Base-by-base conservation (phyloP, 1,284 basidiomycete genomes). In the Trametes versicolor region DNA sequence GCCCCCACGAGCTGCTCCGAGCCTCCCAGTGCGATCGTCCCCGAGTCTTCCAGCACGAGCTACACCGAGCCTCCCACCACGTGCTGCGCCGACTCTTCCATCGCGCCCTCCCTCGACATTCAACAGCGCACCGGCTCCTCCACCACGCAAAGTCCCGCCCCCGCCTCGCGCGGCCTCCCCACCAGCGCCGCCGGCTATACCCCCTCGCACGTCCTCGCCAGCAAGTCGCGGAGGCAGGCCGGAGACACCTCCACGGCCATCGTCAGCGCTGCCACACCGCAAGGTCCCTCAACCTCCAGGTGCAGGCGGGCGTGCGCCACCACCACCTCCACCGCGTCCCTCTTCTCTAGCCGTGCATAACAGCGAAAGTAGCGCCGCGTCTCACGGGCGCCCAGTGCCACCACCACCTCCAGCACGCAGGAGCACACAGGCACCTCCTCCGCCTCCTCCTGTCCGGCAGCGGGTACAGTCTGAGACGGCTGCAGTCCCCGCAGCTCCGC, bases 301-400 rank as follows among this genome's bases (percentile, higher is more conserved):
- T 32, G 29, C 29, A 32, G 29, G 29, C 15, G 73, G 75, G 2
- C 64, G 74, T 36, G 71, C 75, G 7, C 73, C 78, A 0, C 77
- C 78, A 2, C 76, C 78, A 4, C 76, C 76, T 6, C 72, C 74
- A 6, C 60, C 69, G 21, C 72, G 71, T 49, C 73, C 69, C 39
- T 70, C 66, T 1, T 73, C 74, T 21, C 59, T 70, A 25, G 52
- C 70, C 21, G 68, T 67, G 10, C 68, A 69, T 23, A 72, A 67
- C 43, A 71, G 71, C 21, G 70, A 64, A 21, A 71, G 67, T 29
- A 57, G 63, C 8, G 77, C 79, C 34, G 77, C 77, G 21, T 55
- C 71, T 4, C 78, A 78, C 29, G 76, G 72, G 23, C 77, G 82
- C 32, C 72, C 72, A 25, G 79, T 81, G 4, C 81, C 81, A 7